Percentiles rank a stretch among this genome's conserved stretches.
These are phyloP conservation scores for Claviceps citrina DNA, from an alignment of 2,329 filamentous ascomycete genomes.

Conservation along the genomic window DNA sequence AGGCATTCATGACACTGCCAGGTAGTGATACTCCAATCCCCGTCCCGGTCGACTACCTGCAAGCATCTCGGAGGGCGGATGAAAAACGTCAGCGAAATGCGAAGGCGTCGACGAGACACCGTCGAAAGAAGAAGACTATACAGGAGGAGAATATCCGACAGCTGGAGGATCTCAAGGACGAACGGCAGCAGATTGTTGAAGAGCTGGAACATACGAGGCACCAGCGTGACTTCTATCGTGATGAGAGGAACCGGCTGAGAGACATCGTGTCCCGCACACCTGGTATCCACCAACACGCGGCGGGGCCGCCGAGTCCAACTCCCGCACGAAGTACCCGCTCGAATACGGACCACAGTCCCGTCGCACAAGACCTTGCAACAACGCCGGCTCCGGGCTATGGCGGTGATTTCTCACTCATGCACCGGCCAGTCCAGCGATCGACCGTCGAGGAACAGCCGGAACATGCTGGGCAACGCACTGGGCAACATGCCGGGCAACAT, in stretches of 20 bases:
- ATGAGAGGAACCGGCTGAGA: slow-evolving; percentile 56
- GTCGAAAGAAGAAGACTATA: slow-evolving; percentile 67
- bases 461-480: slow-evolving; percentile 21
- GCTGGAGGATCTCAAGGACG: slow-evolving; percentile 53
- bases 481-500: too few relatives aligned
- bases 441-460: slow-evolving; percentile 31
- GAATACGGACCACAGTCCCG: slow-evolving; percentile 23
- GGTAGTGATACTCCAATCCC: slow-evolving; percentile 28
- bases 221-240: slow-evolving; percentile 58
- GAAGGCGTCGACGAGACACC: slow-evolving; percentile 68
- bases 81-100: slow-evolving; percentile 78
- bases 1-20: slow-evolving; percentile 24
- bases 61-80: slow-evolving; percentile 67
- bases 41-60: slow-evolving; percentile 63
- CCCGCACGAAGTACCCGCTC: slow-evolving; percentile 21
- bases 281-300: slow-evolving; percentile 36
- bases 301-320: slow-evolving; percentile 35
- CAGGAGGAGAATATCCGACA: slow-evolving; percentile 57
- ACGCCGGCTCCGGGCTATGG: slow-evolving; percentile 20
- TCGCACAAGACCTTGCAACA: slow-evolving; percentile 14
- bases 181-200: slow-evolving; percentile 48
- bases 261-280: slow-evolving; percentile 48
- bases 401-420: slow-evolving; percentile 28
- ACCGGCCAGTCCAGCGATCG: slow-evolving; percentile 31
- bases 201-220: slow-evolving; percentile 37